phyloP scores from a whole-genome alignment of 805 yeast genomes.

The Candida schatavii region DNA sequence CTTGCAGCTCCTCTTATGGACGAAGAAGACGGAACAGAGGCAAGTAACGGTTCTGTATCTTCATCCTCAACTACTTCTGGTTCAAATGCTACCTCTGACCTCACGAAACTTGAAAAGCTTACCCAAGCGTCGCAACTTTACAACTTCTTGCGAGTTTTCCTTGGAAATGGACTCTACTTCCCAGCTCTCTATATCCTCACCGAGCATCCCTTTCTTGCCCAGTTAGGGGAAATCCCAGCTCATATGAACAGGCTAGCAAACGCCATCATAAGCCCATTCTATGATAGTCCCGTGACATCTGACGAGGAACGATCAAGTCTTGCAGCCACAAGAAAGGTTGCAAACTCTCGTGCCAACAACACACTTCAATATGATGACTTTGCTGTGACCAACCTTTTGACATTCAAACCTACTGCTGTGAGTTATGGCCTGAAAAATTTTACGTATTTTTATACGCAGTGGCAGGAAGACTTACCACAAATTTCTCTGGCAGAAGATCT shows the following conservation, averaged over 20 bases:
- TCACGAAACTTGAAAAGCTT: constrained; percentile 6
- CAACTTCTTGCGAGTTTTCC: constrained; percentile 48
- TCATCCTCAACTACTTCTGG: neutral
- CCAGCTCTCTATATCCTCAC: constrained; percentile 60
- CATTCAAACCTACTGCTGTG: constrained; percentile 30
- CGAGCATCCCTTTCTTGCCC: constrained; percentile 59
- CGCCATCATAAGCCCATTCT: constrained; percentile 47
- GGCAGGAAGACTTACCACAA: constrained; percentile 44
- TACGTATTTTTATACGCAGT: constrained; percentile 45
- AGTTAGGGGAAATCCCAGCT: constrained; percentile 47
- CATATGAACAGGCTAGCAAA: constrained; percentile 51
- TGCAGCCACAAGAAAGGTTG: constrained; percentile 18
- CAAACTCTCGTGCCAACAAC: constrained; percentile 24
- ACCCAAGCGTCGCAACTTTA: constrained; percentile 16
- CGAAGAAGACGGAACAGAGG: constrained; percentile 49
- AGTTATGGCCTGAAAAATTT: constrained; percentile 22
- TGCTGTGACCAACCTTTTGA: constrained; percentile 16
- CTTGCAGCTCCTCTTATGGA: constrained; percentile 79
- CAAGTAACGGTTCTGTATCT: neutral
- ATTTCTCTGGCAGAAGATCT: constrained; percentile 43
- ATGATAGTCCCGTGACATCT: constrained; percentile 17
- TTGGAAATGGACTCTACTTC: constrained; percentile 59
- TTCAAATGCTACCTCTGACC: neutral
- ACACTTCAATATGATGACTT: constrained; percentile 26
- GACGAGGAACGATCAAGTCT: constrained; percentile 17